Base-by-base conservation (phyloP, 2,329 filamentous ascomycete species). In the Stachybotrys chlorohalonatus region DNA sequence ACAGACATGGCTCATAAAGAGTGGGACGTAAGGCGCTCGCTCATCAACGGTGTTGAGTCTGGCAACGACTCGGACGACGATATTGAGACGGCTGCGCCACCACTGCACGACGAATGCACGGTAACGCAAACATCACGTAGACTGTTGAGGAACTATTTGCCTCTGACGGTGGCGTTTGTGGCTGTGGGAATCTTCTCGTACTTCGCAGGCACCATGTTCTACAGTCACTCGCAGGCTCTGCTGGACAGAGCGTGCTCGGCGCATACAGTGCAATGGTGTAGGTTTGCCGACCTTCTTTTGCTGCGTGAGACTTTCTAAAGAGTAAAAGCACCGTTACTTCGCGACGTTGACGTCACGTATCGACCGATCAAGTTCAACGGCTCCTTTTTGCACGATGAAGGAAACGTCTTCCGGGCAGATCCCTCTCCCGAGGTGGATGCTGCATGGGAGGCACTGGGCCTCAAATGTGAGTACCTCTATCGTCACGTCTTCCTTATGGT, bases 361-460 rank as follows among this genome's bases (percentile, higher is more conserved):
- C 31, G 54, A 2, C 51, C 55, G 13, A 63, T 73, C 52, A 59
- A 59, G 2, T 85, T 83, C 64, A 82, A 85, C 57, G 82, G 81
- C 0, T 77, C 77, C 0, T 79, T 85, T 17, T 60, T 83, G 54
- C 68, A 79, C 0, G 75, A 82, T 58, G 39, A 45, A n/a, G 36
- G 13, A 13, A 78, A 77, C 31, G 65, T 78, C 15, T 85, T 78
- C 61, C 75, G 81, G 1, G 70, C 74, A 55, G 63, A 71, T 11
- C 76, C 73, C 1, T 71, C 76, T 0, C 74, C 77, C 0, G 77
- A 80, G 52, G 80, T 83, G 0, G 82, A 85, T 56, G 73, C 72
- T 4, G 82, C 81, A 0, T 85, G 82, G 82, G 72, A 68, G 13
- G 66, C 63, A 7, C 56, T 72, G 0, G 69, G 68, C 0, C 62